Conservation (phyloP, 2,329 filamentous ascomycete genomes). For the Colletotrichum tofieldiae region DNA sequence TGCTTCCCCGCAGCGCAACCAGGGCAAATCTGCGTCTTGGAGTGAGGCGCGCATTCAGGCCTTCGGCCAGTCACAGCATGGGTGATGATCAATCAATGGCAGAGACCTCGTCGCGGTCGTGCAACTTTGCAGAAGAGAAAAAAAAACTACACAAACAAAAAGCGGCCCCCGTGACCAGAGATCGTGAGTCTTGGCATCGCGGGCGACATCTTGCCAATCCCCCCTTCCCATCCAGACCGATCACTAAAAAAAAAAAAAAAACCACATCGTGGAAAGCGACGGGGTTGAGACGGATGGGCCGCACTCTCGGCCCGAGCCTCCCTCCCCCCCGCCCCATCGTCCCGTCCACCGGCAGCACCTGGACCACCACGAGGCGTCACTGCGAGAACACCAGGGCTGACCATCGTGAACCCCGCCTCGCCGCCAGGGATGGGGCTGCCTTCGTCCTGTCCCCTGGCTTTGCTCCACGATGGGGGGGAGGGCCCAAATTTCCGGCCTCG, state of each 20-base stretch:
- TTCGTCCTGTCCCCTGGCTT: too few relatives aligned
- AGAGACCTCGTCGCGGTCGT: not conserved
- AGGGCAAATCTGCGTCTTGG: too few relatives aligned
- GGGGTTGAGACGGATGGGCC: not conserved
- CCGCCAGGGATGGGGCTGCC: not conserved
- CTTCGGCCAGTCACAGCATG: not conserved
- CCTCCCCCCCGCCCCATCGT: not conserved
- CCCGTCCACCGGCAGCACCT: not conserved
- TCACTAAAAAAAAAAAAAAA: too few relatives aligned
- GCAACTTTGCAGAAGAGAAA: not conserved
- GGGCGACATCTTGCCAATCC: not conserved
- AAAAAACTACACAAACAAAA: not conserved
- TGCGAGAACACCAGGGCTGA: slow-evolving; percentile 2
- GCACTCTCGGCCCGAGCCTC: slow-evolving; percentile 4
- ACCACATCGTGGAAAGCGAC: slow-evolving; percentile 2
- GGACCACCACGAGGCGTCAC: not conserved
- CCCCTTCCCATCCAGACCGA: too few relatives aligned
- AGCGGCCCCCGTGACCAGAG: too few relatives aligned
- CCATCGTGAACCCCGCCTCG: slow-evolving; percentile 4
- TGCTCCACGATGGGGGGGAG: not conserved
- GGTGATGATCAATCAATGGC: not conserved
- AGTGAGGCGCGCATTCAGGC: not conserved
- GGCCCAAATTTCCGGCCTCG: not conserved
- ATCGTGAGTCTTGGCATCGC: not conserved
- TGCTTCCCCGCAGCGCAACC: too few relatives aligned